A percentile compares a stretch with the other conserved stretches of the same genome.
Conservation (phyloP, 2,329 filamentous ascomycete genomes). For the Dactylonectria estremocensis region DNA sequence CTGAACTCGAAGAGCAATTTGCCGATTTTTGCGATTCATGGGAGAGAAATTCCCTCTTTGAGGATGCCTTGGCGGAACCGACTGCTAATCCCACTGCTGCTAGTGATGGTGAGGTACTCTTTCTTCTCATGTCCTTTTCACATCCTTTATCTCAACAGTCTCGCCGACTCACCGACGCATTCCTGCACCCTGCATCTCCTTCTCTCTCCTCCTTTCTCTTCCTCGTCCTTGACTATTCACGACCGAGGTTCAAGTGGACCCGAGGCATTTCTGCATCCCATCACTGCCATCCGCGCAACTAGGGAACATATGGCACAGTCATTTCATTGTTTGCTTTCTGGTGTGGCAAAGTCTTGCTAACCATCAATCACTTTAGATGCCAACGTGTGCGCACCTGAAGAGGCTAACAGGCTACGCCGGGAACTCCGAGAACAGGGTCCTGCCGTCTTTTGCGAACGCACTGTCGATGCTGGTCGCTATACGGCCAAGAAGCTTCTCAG, state of each 20-base stretch:
- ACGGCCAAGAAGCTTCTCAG: constrained; percentile 88
- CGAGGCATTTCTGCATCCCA: constrained; percentile 28
- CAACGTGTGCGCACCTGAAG: constrained; percentile 75
- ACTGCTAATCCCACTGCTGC: constrained; percentile 65
- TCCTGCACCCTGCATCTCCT: constrained; percentile 1
- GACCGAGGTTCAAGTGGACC: constrained; percentile 27
- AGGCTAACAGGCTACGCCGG: constrained; percentile 78
- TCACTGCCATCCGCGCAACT: constrained; percentile 1
- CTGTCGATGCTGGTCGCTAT: constrained; percentile 77
- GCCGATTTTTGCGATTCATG: constrained; percentile 69
- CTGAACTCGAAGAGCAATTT: constrained; percentile 67
- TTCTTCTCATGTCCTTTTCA: constrained; percentile 28
- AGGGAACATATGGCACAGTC: constrained; percentile 6
- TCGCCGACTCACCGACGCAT: constrained; percentile 21
- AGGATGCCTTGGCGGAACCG: constrained; percentile 73
- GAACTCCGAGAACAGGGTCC: constrained; percentile 84
- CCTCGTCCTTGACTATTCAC: constrained; percentile 5
- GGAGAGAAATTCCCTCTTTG: constrained; percentile 76
- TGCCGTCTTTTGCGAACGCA: constrained; percentile 81
- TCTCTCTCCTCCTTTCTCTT: background rate
- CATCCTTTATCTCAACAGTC: background rate
- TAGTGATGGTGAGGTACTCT: constrained; percentile 60
- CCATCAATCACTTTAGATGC: constrained; percentile 52
- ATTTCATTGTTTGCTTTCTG: background rate
- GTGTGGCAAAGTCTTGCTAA: constrained; percentile 26